A percentile compares a stretch with the other conserved stretches of the same genome.
phyloP scores from a whole-genome alignment of 345 rosid genomes.

The Pistacia atlantica region DNA sequence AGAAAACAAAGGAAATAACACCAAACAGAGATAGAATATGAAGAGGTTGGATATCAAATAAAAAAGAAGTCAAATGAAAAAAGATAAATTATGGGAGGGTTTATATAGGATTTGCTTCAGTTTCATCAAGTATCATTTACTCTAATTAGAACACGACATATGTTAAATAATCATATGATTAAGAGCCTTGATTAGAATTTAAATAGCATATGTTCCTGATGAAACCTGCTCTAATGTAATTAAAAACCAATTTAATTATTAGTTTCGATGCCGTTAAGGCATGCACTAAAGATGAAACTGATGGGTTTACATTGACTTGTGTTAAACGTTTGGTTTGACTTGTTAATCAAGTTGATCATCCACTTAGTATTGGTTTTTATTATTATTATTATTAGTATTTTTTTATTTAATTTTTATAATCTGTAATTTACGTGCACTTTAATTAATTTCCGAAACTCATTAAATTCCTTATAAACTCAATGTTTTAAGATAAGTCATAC shows the following conservation, averaged over 20 bases:
- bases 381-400: too few relatives aligned
- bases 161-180: too few relatives aligned
- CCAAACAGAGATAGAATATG: not conserved
- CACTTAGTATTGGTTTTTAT: not conserved
- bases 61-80: not conserved
- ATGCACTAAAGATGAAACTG: not conserved
- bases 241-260: not conserved
- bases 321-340: not conserved
- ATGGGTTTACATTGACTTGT: not conserved
- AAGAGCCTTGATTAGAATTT: too few relatives aligned
- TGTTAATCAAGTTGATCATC: not conserved
- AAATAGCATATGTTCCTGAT: not conserved
- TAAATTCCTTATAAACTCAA: too few relatives aligned
- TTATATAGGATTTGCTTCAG: too few relatives aligned
- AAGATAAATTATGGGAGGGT: too few relatives aligned
- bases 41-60: not conserved
- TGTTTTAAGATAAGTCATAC: too few relatives aligned
- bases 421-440: too few relatives aligned
- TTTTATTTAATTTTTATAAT: too few relatives aligned
- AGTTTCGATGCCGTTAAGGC: not conserved
- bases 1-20: conserved; percentile 27
- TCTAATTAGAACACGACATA: too few relatives aligned
- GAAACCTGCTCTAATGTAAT: not conserved
- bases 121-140: too few relatives aligned
- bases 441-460: too few relatives aligned